phyloP scores from a whole-genome alignment of 345 rosid genomes.

The Aegle marmelos region DNA sequence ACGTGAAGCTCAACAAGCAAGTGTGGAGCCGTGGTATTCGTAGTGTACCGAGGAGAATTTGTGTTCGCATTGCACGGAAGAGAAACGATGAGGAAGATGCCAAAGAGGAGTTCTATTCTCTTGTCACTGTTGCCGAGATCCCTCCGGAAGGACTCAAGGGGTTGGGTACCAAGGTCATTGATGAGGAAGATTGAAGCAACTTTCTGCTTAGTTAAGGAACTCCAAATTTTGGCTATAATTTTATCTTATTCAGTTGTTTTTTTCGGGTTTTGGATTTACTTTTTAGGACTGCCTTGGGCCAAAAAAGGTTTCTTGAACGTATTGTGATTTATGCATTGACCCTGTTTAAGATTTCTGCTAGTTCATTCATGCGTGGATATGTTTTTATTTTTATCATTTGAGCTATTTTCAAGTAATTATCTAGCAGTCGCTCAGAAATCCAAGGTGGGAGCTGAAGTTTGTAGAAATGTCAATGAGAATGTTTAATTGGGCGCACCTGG shows the following conservation, averaged over 20 bases:
- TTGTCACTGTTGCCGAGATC: constrained; percentile 60
- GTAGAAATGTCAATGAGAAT: no score
- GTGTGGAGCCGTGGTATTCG: constrained; percentile 83
- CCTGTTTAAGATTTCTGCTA: neutral
- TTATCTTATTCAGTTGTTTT: neutral
- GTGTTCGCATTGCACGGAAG: constrained; percentile 73
- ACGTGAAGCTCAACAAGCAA: constrained; percentile 81
- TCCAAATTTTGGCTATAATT: constrained; percentile 12
- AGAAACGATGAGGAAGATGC: constrained; percentile 87
- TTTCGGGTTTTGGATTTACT: neutral
- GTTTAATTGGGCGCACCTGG: no score
- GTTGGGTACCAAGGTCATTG: constrained; percentile 64
- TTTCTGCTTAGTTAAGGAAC: neutral
- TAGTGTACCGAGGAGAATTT: constrained; percentile 69
- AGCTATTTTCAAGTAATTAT: neutral
- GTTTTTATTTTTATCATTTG: neutral
- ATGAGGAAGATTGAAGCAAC: constrained; percentile 49
- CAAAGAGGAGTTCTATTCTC: constrained; percentile 75
- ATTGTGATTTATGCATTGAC: constrained; percentile 2
- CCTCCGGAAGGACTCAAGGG: constrained; percentile 61
- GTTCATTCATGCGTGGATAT: neutral
- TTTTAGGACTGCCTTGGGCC: neutral
- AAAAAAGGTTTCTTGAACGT: neutral
- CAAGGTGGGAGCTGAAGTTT: neutral
- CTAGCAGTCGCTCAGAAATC: neutral